Evolutionary conservation across 1,139 yeast genomes (phyloP).

Genomic region (Geotrichum europaeum): DNA sequence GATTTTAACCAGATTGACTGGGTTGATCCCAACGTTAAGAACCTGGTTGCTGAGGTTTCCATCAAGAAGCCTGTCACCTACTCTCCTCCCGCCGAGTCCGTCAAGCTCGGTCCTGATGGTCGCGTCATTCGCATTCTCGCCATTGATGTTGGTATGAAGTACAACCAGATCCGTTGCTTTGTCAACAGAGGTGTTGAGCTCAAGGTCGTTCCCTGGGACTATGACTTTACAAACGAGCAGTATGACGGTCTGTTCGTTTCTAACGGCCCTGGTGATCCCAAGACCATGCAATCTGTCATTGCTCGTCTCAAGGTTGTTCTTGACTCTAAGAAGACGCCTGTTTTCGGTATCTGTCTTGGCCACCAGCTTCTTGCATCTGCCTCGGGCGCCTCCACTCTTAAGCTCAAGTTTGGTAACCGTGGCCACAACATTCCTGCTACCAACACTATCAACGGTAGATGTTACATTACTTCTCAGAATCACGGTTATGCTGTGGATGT

Average conservation of each 20-base stretch:
- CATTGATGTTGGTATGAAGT: conserved; percentile 97
- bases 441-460: conserved; percentile 84
- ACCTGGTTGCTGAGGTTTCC: conserved; percentile 89
- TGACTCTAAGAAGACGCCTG: conserved; percentile 50
- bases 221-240: conserved; percentile 65
- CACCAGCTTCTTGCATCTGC: conserved; percentile 97
- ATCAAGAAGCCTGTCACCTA: conserved; percentile 67
- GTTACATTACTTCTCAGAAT: conserved; percentile 98
- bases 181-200: conserved; percentile 94
- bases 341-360: conserved; percentile 97
- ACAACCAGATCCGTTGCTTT: conserved; percentile 94
- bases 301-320: conserved; percentile 53
- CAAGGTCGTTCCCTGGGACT: conserved; percentile 93
- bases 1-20: conserved; percentile 76
- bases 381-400: conserved; percentile 84
- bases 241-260: conserved; percentile 95
- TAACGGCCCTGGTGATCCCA: conserved; percentile 99
- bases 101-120: conserved; percentile 60
- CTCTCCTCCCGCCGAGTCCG: conserved; percentile 51
- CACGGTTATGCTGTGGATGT: conserved; percentile 98
- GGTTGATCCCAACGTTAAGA: conserved; percentile 87
- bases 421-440: conserved; percentile 99
- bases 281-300: conserved; percentile 66
- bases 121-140: conserved; percentile 78
- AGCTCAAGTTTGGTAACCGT: conserved; percentile 97